Percentiles rank a stretch among this genome's conserved stretches.
phyloP scores from a whole-genome alignment of 2,329 filamentous ascomycete species.

The Endoconidiophora laricicola region DNA sequence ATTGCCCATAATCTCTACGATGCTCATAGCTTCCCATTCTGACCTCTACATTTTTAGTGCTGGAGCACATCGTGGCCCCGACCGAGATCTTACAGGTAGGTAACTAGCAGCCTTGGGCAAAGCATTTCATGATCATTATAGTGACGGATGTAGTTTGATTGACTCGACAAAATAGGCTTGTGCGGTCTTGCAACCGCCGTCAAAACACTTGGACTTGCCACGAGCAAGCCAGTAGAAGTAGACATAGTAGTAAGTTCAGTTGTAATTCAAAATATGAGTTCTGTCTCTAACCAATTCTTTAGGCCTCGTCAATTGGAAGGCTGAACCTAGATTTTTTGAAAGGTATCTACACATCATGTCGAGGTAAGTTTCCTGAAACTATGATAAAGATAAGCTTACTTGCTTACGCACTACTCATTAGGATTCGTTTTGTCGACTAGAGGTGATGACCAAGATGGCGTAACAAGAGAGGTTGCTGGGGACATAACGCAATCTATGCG shows the following conservation, averaged over 20 bases:
- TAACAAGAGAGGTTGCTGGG: slow-evolving; percentile 1
- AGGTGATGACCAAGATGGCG: slow-evolving; percentile 20
- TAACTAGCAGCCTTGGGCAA: neutral
- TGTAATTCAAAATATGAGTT: slow-evolving; percentile 1
- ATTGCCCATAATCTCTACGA: slow-evolving; percentile 6
- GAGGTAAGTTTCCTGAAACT: slow-evolving; percentile 25
- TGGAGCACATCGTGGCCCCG: slow-evolving; percentile 34
- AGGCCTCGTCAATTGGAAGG: slow-evolving; percentile 69
- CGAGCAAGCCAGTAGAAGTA: slow-evolving; percentile 39
- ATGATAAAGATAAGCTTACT: neutral
- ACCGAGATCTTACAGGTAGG: slow-evolving; percentile 27
- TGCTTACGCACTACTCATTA: too few relatives aligned
- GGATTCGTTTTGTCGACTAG: slow-evolving; percentile 16
- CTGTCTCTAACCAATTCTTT: slow-evolving; percentile 4
- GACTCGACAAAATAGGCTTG: slow-evolving; percentile 36
- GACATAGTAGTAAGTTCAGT: slow-evolving; percentile 49
- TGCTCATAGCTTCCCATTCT: neutral
- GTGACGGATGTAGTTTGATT: slow-evolving; percentile 13
- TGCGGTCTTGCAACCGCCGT: slow-evolving; percentile 57
- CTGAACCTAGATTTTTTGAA: slow-evolving; percentile 51
- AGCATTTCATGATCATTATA: slow-evolving; percentile 1
- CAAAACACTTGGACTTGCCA: slow-evolving; percentile 41
- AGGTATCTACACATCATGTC: slow-evolving; percentile 36
- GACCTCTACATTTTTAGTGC: slow-evolving; percentile 24
- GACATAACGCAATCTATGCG: slow-evolving; percentile 37